phyloP scores from a whole-genome alignment of 257 asterid genomes.

The Echium plantagineum region DNA sequence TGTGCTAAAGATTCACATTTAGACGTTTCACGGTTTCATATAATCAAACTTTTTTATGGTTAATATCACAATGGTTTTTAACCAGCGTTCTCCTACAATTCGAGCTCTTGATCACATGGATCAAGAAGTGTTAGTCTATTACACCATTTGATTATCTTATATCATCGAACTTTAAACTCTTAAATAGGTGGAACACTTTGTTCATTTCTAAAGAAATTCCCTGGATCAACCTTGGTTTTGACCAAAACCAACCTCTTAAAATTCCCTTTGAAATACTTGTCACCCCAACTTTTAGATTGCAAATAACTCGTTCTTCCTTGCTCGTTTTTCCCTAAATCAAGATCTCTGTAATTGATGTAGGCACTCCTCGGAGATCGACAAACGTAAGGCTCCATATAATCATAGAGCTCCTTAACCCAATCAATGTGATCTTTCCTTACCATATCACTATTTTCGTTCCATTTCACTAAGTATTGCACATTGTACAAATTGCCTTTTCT shows the following conservation, averaged over 20 bases:
- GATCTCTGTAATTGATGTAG: conserved; percentile 14
- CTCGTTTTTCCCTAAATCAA: conserved; percentile 9
- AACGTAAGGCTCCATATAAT: conserved; percentile 12
- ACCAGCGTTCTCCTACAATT: no score
- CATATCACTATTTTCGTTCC: not conserved
- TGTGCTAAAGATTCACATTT: no score
- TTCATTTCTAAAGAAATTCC: conserved; percentile 14
- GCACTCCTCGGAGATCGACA: conserved; percentile 11
- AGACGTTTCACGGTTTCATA: no score
- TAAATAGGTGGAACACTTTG: conserved; percentile 10
- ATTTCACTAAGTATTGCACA: conserved; percentile 11
- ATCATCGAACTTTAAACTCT: no score
- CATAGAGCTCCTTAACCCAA: conserved; percentile 7
- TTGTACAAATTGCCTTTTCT: conserved; percentile 10
- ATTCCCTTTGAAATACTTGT: conserved; percentile 12
- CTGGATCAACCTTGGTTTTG: conserved; percentile 13
- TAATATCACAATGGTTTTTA: no score
- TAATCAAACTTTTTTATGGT: no score
- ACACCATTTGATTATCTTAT: no score
- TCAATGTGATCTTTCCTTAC: conserved; percentile 7
- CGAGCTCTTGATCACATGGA: no score
- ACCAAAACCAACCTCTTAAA: conserved; percentile 13
- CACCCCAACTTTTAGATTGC: conserved; percentile 10
- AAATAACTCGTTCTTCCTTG: not conserved
- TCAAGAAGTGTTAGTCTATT: no score